Evolutionary conservation across 805 yeast species (phyloP).

Genomic region (Starmerella gropengiesseri): DNA sequence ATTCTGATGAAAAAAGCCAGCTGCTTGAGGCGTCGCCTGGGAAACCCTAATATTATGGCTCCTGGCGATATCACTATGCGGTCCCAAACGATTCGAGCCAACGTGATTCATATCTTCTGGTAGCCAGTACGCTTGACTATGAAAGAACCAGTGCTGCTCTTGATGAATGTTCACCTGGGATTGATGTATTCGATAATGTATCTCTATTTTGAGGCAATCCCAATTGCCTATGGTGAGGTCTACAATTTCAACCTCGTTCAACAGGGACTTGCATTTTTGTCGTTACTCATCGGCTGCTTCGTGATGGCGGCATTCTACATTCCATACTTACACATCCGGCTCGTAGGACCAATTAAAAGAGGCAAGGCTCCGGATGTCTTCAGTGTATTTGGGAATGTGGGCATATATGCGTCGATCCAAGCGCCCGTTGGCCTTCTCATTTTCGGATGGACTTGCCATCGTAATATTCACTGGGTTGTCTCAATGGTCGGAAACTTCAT

Average conservation of each 20-base stretch:
- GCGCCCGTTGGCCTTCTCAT: conserved; percentile 45
- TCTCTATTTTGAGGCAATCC: conserved; percentile 52
- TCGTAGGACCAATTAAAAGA: too few relatives aligned
- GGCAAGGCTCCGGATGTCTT: too few relatives aligned
- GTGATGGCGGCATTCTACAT: conserved; percentile 29
- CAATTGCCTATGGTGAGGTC: conserved; percentile 40
- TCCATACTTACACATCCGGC: conserved; percentile 7
- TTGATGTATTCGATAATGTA: conserved; percentile 44
- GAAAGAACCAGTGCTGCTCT: conserved; percentile 45
- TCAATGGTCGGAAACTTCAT: conserved; percentile 38
- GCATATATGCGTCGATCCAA: conserved; percentile 35
- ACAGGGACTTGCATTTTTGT: conserved; percentile 38
- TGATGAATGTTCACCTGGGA: conserved; percentile 43
- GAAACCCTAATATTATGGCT: conserved; percentile 12
- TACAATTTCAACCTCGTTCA: conserved; percentile 41
- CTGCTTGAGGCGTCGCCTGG: conserved; percentile 38
- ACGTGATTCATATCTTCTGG: conserved; percentile 19
- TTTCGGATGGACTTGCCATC: conserved; percentile 47
- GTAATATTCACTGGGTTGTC: conserved; percentile 40
- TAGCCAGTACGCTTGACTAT: conserved; percentile 38
- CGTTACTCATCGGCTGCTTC: conserved; percentile 38
- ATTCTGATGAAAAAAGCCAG: conserved; percentile 39
- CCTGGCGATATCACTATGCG: conserved; percentile 18
- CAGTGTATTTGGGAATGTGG: conserved; percentile 18
- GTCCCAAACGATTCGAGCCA: not conserved